phyloP scores from a whole-genome alignment of 352 stramenopile genomes.

The Globisporangium yorkense region DNA sequence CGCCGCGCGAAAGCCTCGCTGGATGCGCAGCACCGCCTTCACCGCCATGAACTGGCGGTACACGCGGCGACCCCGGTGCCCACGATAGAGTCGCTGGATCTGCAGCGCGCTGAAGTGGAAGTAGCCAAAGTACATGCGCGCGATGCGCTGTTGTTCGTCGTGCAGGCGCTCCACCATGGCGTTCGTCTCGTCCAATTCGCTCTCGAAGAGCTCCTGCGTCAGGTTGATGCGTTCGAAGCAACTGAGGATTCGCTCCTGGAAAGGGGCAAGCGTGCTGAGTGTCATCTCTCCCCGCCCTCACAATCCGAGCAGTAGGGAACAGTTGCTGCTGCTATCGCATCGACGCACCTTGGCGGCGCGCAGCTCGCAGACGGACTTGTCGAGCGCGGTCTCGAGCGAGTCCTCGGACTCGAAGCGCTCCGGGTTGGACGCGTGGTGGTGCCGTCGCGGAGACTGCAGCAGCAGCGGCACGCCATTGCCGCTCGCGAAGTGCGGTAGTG shows the following conservation, averaged over 20 bases:
- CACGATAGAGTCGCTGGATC: constrained; percentile 88
- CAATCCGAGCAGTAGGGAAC: neutral
- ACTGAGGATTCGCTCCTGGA: constrained; percentile 6
- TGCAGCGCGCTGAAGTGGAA: constrained; percentile 32
- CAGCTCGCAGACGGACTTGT: constrained; percentile 22
- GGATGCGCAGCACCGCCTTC: constrained; percentile 37
- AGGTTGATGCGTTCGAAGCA: constrained; percentile 28
- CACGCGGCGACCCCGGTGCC: constrained; percentile 56
- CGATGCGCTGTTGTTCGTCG: constrained; percentile 21
- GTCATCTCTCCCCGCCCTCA: neutral
- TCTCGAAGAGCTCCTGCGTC: constrained; percentile 25
- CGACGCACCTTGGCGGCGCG: constrained; percentile 15
- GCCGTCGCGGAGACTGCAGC: constrained; percentile 8
- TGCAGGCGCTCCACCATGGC: constrained; percentile 19
- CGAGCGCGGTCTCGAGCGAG: constrained; percentile 16
- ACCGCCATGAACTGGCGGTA: constrained; percentile 32
- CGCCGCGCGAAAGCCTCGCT: constrained; percentile 36
- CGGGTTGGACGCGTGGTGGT: constrained; percentile 10
- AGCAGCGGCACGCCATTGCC: constrained; percentile 12
- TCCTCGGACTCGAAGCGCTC: constrained; percentile 20
- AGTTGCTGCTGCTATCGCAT: neutral
- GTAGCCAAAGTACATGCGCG: constrained; percentile 17
- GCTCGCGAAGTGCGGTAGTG: constrained; percentile 25
- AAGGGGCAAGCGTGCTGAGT: constrained; percentile 1
- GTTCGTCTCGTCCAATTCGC: constrained; percentile 21